Conservation (phyloP, 2,329 filamentous ascomycete species). For the Arthrinium puccinioides region DNA sequence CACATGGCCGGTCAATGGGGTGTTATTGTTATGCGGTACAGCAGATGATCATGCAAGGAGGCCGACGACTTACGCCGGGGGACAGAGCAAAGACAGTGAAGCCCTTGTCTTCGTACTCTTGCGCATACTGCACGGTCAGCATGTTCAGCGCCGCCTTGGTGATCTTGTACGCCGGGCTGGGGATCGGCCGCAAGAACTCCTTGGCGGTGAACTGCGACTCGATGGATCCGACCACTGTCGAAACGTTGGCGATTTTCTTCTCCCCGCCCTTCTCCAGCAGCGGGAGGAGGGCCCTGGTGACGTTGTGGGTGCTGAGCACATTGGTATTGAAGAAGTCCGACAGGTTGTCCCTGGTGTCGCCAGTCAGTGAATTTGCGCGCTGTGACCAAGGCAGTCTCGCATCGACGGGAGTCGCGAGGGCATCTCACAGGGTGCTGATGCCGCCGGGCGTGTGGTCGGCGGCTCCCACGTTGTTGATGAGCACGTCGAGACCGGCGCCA, state of each 20-base stretch:
- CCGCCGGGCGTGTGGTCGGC: conserved; percentile 15
- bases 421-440: conserved; percentile 6
- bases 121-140: conserved; percentile 35
- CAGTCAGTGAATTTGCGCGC: neutral
- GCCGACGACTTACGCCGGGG: conserved; percentile 33
- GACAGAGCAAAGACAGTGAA: conserved; percentile 36
- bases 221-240: conserved; percentile 14
- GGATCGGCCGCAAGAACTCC: conserved; percentile 22
- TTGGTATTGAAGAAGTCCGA: conserved; percentile 21
- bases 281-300: conserved; percentile 31
- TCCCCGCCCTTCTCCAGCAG: conserved; percentile 26
- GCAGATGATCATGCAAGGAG: neutral
- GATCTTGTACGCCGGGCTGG: conserved; percentile 19
- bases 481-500: conserved; percentile 34
- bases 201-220: conserved; percentile 9
- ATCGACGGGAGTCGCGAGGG: too few species aligned
- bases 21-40: too few species aligned
- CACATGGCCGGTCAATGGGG: too few species aligned
- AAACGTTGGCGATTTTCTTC: conserved; percentile 39
- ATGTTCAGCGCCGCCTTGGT: conserved; percentile 40
- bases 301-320: conserved; percentile 22
- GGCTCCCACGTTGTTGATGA: conserved; percentile 31
- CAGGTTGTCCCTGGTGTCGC: conserved; percentile 14
- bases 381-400: too few species aligned
- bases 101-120: conserved; percentile 29